Evolutionary conservation across 495 filamentous ascomycete genomes (phyloP).

Genomic region (Penicillium canescens): DNA sequence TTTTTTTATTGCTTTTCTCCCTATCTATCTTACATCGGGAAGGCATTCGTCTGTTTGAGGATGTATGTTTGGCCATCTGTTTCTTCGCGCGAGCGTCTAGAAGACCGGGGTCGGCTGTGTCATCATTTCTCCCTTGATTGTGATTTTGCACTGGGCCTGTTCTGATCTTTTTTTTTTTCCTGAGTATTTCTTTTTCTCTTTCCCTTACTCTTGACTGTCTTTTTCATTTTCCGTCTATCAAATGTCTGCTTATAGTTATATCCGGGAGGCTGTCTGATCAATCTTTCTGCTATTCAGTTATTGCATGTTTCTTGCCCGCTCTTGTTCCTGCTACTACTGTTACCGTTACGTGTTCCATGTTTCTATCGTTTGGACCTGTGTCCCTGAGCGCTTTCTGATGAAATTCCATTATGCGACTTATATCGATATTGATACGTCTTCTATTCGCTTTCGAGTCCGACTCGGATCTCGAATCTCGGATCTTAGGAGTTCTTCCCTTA

Average conservation of each 20-base stretch:
- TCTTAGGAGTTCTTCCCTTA: too few relatives aligned
- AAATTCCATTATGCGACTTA: constrained; percentile 5
- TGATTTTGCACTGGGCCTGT: constrained; percentile 9
- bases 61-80: constrained; percentile 10
- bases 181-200: constrained; percentile 11
- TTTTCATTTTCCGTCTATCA: neutral
- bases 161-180: constrained; percentile 4
- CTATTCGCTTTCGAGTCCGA: too few relatives aligned
- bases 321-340: constrained; percentile 13
- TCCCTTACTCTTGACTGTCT: constrained; percentile 11
- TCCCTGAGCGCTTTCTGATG: constrained; percentile 15
- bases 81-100: constrained; percentile 23
- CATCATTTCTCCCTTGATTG: constrained; percentile 18
- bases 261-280: constrained; percentile 52
- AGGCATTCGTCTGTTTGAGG: constrained; percentile 22
- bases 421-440: too few relatives aligned
- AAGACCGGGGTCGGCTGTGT: constrained; percentile 31
- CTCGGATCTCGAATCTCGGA: too few relatives aligned
- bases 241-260: constrained; percentile 23
- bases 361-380: constrained; percentile 1
- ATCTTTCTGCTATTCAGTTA: constrained; percentile 22
- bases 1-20: constrained; percentile 25
- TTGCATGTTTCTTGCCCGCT: constrained; percentile 12
- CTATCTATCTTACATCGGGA: constrained; percentile 26
- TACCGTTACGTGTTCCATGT: constrained; percentile 2